Evolutionary conservation across 2,329 filamentous ascomycete genomes (phyloP).

Genomic region (Apiospora phragmitis): DNA sequence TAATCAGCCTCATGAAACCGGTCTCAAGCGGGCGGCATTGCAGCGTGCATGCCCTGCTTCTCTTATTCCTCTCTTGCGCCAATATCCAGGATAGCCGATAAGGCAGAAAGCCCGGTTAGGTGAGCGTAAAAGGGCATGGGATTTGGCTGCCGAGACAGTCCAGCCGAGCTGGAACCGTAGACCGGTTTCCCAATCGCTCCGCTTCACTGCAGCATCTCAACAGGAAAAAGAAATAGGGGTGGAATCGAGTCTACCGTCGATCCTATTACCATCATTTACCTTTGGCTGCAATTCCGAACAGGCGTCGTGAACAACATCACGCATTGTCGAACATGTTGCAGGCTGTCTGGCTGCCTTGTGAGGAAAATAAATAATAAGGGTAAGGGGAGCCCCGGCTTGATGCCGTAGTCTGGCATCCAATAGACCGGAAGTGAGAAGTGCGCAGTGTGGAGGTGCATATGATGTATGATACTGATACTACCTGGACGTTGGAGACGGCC

Average conservation of each 20-base stretch:
- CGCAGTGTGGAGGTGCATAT: neutral
- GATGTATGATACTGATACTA: neutral
- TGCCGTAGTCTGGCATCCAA: neutral
- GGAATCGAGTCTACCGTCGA: neutral
- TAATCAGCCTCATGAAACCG: neutral
- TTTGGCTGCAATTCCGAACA: neutral
- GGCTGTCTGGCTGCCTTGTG: neutral
- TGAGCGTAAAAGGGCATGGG: neutral
- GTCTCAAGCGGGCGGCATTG: neutral
- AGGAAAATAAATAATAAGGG: neutral
- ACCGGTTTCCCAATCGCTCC: conserved; percentile 7
- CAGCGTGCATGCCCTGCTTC: neutral
- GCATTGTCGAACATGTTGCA: neutral
- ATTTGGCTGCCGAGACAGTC: neutral
- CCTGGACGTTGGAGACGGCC: neutral
- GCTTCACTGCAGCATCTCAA: conserved; percentile 4
- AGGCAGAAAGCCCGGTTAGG: neutral
- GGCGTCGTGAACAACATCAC: neutral
- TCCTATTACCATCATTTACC: neutral
- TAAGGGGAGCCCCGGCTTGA: neutral
- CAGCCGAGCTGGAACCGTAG: neutral
- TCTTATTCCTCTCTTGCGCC: neutral
- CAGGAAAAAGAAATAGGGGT: neutral
- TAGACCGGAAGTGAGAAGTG: neutral
- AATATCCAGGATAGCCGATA: neutral